These are phyloP conservation scores for Parastagonospora avenae DNA, from an alignment of 2,329 filamentous ascomycete species.

Conservation along the genomic window DNA sequence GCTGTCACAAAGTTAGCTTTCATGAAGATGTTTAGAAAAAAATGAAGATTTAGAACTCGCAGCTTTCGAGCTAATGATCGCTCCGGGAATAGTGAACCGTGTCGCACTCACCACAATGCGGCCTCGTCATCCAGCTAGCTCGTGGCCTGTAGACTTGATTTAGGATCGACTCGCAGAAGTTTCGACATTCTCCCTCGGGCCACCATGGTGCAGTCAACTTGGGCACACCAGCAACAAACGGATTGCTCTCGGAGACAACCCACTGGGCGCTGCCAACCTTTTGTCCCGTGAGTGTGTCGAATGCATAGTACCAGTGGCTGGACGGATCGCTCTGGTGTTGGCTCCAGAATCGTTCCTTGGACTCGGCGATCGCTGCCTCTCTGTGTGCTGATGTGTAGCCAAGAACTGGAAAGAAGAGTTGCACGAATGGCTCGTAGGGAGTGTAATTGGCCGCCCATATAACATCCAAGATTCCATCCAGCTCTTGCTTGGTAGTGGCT, in stretches of 20 bases:
- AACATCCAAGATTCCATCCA: constrained; percentile 38
- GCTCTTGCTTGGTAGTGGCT: constrained; percentile 32
- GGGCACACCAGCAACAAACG: constrained; percentile 35
- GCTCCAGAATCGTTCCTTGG: constrained; percentile 39
- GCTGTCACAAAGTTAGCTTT: constrained; percentile 26
- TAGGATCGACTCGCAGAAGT: constrained; percentile 41
- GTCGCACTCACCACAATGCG: constrained; percentile 39
- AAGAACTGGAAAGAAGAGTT: constrained; percentile 42
- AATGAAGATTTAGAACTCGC: not conserved
- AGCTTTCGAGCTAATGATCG: not conserved
- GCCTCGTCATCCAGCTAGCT: constrained; percentile 39
- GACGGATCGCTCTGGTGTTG: constrained; percentile 29
- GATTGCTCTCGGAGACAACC: constrained; percentile 34
- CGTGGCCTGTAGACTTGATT: constrained; percentile 40
- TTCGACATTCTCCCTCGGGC: constrained; percentile 40
- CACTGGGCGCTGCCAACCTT: constrained; percentile 41
- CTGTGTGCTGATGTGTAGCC: constrained; percentile 33
- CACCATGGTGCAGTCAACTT: constrained; percentile 40
- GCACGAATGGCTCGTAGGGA: constrained; percentile 43
- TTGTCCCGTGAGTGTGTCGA: constrained; percentile 26
- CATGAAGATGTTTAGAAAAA: not conserved
- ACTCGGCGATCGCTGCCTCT: constrained; percentile 31
- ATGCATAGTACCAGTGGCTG: constrained; percentile 42
- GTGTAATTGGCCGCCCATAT: constrained; percentile 44
- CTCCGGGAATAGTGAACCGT: not conserved